A percentile compares a stretch with the other conserved stretches of the same genome.
phyloP scores from a whole-genome alignment of 768 basidiomycete genomes.

The Serendipita sp. region DNA sequence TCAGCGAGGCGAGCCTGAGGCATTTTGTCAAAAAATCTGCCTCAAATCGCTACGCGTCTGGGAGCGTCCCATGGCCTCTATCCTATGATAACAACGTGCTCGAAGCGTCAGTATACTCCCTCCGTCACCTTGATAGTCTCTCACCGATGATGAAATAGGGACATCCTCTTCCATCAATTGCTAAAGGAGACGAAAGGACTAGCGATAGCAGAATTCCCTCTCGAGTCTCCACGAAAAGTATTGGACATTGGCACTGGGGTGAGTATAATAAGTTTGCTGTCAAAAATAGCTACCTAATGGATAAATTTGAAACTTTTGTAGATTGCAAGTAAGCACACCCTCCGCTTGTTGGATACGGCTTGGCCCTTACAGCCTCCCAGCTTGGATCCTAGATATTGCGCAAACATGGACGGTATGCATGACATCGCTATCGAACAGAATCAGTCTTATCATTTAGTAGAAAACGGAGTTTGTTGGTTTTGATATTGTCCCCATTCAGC shows the following conservation, averaged over 20 bases:
- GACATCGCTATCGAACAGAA: background rate
- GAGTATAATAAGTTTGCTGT: background rate
- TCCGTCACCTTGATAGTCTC: background rate
- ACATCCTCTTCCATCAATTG: background rate
- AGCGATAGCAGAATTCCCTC: background rate
- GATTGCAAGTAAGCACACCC: background rate
- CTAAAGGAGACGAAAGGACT: background rate
- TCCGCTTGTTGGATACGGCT: background rate
- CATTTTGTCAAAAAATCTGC: background rate
- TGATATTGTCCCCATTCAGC: constrained; percentile 1
- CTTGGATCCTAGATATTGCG: background rate
- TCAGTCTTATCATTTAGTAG: background rate
- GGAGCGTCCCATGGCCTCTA: background rate
- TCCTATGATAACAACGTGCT: background rate
- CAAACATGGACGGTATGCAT: background rate
- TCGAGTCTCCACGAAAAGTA: background rate
- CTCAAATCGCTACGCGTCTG: background rate
- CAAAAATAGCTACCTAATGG: background rate
- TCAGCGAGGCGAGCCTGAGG: background rate
- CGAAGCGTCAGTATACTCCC: background rate
- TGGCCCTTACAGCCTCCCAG: background rate
- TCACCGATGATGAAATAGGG: background rate
- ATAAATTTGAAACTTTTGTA: constrained; percentile 3
- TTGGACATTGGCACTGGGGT: constrained; percentile 3
- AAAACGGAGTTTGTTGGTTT: constrained; percentile 4